phyloP scores from a whole-genome alignment of 768 basidiomycete genomes.

The Amanita pseudoporphyria region DNA sequence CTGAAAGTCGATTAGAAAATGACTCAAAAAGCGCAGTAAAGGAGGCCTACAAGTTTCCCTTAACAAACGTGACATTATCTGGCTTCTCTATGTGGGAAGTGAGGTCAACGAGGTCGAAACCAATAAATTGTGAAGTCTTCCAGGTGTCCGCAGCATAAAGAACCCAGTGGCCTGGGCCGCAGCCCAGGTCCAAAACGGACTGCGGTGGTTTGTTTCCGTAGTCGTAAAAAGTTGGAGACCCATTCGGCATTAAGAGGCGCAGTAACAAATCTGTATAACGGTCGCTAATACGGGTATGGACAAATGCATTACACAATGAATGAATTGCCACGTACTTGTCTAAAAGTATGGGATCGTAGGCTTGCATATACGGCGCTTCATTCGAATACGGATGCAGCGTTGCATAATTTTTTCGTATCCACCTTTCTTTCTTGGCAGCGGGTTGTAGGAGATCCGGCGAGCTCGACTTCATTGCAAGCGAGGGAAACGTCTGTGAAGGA shows the following conservation, averaged over 20 bases:
- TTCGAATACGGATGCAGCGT: slow-evolving; percentile 44
- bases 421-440: slow-evolving; percentile 22
- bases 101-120: slow-evolving; percentile 54
- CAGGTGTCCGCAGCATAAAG: slow-evolving; percentile 52
- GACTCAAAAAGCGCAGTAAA: background rate
- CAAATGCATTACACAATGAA: slow-evolving; percentile 1
- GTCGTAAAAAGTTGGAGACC: slow-evolving; percentile 53
- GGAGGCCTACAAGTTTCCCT: slow-evolving; percentile 57
- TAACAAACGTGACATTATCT: slow-evolving; percentile 42
- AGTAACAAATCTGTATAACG: slow-evolving; percentile 45
- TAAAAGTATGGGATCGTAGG: slow-evolving; percentile 45
- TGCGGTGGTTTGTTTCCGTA: slow-evolving; percentile 38
- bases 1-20: slow-evolving; percentile 21
- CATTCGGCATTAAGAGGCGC: slow-evolving; percentile 39
- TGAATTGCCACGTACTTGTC: slow-evolving; percentile 39
- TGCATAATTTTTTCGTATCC: slow-evolving; percentile 35
- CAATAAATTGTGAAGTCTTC: slow-evolving; percentile 49
- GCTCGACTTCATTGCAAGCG: background rate
- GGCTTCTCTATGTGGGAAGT: slow-evolving; percentile 27
- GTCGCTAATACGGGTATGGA: slow-evolving; percentile 36
- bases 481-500: slow-evolving; percentile 4
- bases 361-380: slow-evolving; percentile 54
- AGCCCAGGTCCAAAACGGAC: slow-evolving; percentile 65
- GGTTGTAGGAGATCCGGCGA: background rate
- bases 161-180: slow-evolving; percentile 65